Evolutionary conservation across 257 asterid species (phyloP).

Genomic region (Cinchona pubescens): DNA sequence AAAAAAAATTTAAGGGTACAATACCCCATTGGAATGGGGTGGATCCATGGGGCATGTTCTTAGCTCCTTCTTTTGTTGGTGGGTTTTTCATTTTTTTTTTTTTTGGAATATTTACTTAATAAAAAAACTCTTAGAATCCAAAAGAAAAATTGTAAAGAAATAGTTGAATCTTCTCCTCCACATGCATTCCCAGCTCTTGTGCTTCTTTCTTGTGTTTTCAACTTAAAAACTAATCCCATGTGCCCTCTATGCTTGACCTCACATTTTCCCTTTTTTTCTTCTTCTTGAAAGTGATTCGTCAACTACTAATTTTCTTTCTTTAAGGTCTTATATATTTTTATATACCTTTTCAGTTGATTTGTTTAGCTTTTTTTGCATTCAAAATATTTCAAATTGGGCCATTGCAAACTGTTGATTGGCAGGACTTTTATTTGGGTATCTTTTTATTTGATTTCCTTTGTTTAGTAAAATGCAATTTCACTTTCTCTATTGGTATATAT

Average conservation of each 20-base stretch:
- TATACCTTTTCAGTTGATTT: slow-evolving; percentile 4
- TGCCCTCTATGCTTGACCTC: slow-evolving; percentile 60
- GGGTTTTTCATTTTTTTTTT: slow-evolving; percentile 6
- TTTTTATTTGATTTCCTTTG: neutral
- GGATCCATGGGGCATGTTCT: slow-evolving; percentile 73
- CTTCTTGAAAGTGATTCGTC: slow-evolving; percentile 55
- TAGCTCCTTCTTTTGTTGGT: slow-evolving; percentile 19
- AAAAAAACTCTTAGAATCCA: slow-evolving; percentile 8
- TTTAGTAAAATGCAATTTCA: neutral
- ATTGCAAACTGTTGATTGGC: slow-evolving; percentile 17
- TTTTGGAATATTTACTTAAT: neutral
- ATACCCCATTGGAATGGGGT: slow-evolving; percentile 50
- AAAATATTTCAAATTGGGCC: slow-evolving; percentile 15
- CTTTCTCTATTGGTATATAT: neutral
- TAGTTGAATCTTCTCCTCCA: slow-evolving; percentile 46
- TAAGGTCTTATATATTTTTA: neutral
- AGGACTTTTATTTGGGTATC: slow-evolving; percentile 12
- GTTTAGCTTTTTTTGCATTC: neutral
- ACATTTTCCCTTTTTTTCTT: slow-evolving; percentile 30
- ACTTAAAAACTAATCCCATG: slow-evolving; percentile 51
- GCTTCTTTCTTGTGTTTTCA: slow-evolving; percentile 32
- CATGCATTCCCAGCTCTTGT: slow-evolving; percentile 39
- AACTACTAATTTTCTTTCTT: slow-evolving; percentile 34
- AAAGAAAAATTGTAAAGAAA: slow-evolving; percentile 18
- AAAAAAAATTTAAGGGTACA: slow-evolving; percentile 21